phyloP scores from a whole-genome alignment of 176 grass and related monocot genomes.

The Bromus sterilis region DNA sequence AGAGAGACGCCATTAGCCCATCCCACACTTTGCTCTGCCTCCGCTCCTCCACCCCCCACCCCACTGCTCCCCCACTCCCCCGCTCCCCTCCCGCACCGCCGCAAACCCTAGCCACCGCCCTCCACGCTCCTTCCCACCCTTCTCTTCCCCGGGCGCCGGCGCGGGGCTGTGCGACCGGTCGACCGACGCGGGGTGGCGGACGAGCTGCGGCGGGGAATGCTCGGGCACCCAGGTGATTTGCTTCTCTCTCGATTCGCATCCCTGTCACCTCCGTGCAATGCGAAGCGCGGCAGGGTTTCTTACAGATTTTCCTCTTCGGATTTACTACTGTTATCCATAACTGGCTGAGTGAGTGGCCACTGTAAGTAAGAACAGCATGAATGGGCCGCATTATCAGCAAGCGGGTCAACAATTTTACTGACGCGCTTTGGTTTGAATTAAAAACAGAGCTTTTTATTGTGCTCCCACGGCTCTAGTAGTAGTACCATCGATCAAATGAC shows the following conservation, averaged over 20 bases:
- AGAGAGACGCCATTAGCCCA: constrained; percentile 32
- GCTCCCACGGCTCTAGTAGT: background rate
- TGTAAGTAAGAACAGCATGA: too few relatives aligned
- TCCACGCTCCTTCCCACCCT: background rate
- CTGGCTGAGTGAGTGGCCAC: too few relatives aligned
- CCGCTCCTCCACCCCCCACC: background rate
- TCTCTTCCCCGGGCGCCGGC: background rate
- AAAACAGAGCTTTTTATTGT: background rate
- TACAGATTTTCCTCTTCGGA: too few relatives aligned
- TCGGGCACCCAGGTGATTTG: background rate
- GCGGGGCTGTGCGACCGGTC: background rate
- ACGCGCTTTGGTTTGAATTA: background rate
- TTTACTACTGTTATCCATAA: too few relatives aligned
- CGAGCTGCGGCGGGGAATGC: background rate
- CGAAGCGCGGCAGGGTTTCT: too few relatives aligned
- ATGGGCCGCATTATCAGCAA: too few relatives aligned
- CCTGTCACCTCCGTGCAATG: background rate
- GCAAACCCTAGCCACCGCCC: constrained; percentile 33
- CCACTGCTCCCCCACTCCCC: background rate
- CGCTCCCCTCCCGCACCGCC: background rate
- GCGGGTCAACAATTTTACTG: too few relatives aligned
- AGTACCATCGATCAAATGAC: background rate
- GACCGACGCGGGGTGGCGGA: background rate
- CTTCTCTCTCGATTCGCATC: background rate
- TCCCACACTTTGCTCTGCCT: background rate